These are phyloP conservation scores for Leccinum truebloodii DNA, from an alignment of 768 basidiomycete genomes.

Conservation along the genomic window DNA sequence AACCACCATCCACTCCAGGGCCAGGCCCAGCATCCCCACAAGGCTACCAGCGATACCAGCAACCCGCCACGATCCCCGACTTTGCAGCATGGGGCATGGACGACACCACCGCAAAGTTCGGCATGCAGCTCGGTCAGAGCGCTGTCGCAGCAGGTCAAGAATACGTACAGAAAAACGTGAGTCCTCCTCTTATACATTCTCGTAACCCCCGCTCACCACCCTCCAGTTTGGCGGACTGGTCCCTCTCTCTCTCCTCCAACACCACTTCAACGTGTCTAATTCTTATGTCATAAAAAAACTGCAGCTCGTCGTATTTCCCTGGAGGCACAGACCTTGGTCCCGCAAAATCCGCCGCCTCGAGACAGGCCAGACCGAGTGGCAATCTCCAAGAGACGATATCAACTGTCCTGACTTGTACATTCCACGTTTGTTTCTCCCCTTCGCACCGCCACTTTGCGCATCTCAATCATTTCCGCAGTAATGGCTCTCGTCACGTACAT, in stretches of 20 bases:
- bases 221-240: constrained; percentile 76
- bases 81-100: constrained; percentile 85
- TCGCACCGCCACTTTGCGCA: constrained; percentile 1
- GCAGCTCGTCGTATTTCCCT: constrained; percentile 88
- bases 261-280: constrained; percentile 95
- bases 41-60: constrained; percentile 39
- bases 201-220: constrained; percentile 7
- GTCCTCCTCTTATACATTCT: constrained; percentile 27
- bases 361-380: constrained; percentile 69
- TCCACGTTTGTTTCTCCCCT: constrained; percentile 55
- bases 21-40: constrained; percentile 71
- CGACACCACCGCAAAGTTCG: constrained; percentile 91
- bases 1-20: constrained; percentile 70
- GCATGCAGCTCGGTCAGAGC: constrained; percentile 91
- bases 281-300: constrained; percentile 93
- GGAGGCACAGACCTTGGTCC: constrained; percentile 89
- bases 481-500: constrained; percentile 98
- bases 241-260: constrained; percentile 75
- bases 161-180: constrained; percentile 92
- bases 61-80: constrained; percentile 38
- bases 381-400: constrained; percentile 89
- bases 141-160: constrained; percentile 94
- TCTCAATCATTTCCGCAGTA: constrained; percentile 43
- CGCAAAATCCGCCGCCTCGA: constrained; percentile 67
- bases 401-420: constrained; percentile 98